Base-by-base conservation (phyloP, 1,284 basidiomycete genomes). In the Meira nashicola region DNA sequence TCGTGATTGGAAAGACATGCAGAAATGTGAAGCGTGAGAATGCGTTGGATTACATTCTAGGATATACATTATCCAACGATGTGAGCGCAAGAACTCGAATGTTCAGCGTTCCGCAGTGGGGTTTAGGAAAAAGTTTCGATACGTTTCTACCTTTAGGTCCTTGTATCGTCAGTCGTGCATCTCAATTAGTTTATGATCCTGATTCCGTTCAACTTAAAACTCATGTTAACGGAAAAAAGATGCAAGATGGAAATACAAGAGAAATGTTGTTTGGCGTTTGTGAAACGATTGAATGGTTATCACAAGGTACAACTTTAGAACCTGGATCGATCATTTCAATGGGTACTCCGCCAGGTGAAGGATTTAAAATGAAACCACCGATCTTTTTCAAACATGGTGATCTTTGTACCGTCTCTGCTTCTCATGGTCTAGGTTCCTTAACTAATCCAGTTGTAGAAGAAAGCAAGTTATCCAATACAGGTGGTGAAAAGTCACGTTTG, bases 301-400 rank as follows among this genome's bases (percentile, higher is more conserved):
- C 59, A 14, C 50, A 62, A 66, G 51, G 57, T 1, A 90, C 90
- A 3, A 94, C 91, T 0, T 84, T 95, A 23, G 84, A 86, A 62
- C 85, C 89, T 0, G 92, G 91, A 0, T 86, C 87, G 0, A 81
- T 92, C 63, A 88, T 92, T 69, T 83, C 90, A 69, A 92, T 89
- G 60, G 70, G 63, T 1, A 73, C 67, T 2, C 64, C 55, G 1
- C 68, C 77, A 1, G 79, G 89, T 23, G 88, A 91, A 37, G 90
- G 90, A 0, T 89, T 87, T 66, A 86, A 86, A 43, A 83, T 83
- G 71, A 84, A 85, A 48, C 88, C 89, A 0, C 83, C 86, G 0
- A 58, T 87, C 10, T 89, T 84, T 74, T 81, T 93, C 37, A 86
- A 86, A 77, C 79, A 89, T 63, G 89, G 89, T 0, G 91, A 93